A percentile compares a stretch with the other conserved stretches of the same genome.
Conservation (phyloP, 1,284 basidiomycete genomes). For the Acaromyces ingoldii region DNA sequence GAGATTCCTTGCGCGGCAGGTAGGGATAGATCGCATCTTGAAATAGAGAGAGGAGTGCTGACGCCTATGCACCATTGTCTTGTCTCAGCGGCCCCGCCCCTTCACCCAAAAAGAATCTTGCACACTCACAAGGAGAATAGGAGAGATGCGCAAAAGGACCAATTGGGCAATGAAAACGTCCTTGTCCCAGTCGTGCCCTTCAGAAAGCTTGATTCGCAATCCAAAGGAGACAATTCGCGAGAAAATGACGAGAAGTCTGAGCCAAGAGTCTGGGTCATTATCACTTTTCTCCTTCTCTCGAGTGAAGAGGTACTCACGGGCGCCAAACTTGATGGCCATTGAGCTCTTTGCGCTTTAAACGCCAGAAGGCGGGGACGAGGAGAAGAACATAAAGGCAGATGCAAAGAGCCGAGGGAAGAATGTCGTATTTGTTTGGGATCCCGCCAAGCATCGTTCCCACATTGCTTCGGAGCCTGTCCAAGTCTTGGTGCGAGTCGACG, state of each 20-base stretch:
- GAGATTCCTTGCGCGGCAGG: background rate
- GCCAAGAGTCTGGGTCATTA: background rate
- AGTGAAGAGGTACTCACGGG: background rate
- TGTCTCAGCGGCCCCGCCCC: too few relatives aligned
- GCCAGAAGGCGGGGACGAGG: slow-evolving; percentile 2
- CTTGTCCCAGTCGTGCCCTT: background rate
- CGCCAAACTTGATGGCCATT: slow-evolving; percentile 1
- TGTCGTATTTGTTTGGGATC: background rate
- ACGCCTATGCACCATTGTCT: too few relatives aligned
- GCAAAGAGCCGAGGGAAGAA: background rate
- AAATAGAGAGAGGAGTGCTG: background rate
- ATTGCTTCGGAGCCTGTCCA: too few relatives aligned
- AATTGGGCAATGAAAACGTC: slow-evolving; percentile 2
- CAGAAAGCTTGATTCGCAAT: slow-evolving; percentile 1
- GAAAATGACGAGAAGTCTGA: slow-evolving; percentile 1
- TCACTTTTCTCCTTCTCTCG: background rate
- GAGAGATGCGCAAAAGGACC: background rate
- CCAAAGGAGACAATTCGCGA: background rate
- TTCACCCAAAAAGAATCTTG: too few relatives aligned
- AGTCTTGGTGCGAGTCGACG: too few relatives aligned
- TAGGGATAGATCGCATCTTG: background rate
- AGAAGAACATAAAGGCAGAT: background rate
- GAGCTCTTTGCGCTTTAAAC: background rate
- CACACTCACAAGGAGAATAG: background rate
- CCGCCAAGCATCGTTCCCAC: slow-evolving; percentile 2